Base-by-base conservation (phyloP, 2,329 filamentous ascomycete genomes). In the Intubia oerlemansii region DNA sequence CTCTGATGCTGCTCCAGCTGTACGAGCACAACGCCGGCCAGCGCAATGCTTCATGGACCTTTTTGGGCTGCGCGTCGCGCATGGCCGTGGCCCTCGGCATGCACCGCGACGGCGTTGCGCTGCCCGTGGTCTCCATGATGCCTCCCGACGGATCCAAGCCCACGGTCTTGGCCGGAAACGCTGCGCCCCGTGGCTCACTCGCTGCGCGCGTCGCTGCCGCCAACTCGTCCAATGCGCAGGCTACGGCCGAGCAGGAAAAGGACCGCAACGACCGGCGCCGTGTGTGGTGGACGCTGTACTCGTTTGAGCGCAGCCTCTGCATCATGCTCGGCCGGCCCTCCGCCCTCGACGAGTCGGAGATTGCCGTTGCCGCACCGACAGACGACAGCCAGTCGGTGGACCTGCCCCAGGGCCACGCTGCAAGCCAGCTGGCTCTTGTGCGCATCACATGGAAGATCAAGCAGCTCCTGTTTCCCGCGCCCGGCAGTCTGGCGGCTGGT, bases 11-110 rank as follows among this genome's bases (percentile, higher is more conserved):
- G 8, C 47, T 50, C 7, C 48, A 51, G 8, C 37, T 54, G 5
- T 52, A 56, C 33, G 48, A 56, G 17, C 52, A 56, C 41, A 55
- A 56, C 36, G 53, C 51, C 2, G 53, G 52, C 37, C 50, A 52
- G 34, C 46, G 51, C 20, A 52, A 56, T 27, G 34, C 36, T 5
- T 37, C 40, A 37, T 56, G 52, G 53, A 56, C 51, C 28, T 41
- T 56, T 29, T 52, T 52, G 1, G 53, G 52, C 9, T 48, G 51
- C 7, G 51, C 52, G 2, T 41, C 53, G 6, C 47, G 52, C 18
- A 53, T 56, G 29, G 51, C 49, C n/a, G 46, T 51, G 21, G 52
- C 52, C 14, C 53, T 56, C 18, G 52, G 52, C 14, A 42, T 56
- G 28, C 52, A 55, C 33, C 51, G 52, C 30, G 36, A 38, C 20